phyloP scores from a whole-genome alignment of 2,329 filamentous ascomycete species.

The Exophiala xenobiotica region DNA sequence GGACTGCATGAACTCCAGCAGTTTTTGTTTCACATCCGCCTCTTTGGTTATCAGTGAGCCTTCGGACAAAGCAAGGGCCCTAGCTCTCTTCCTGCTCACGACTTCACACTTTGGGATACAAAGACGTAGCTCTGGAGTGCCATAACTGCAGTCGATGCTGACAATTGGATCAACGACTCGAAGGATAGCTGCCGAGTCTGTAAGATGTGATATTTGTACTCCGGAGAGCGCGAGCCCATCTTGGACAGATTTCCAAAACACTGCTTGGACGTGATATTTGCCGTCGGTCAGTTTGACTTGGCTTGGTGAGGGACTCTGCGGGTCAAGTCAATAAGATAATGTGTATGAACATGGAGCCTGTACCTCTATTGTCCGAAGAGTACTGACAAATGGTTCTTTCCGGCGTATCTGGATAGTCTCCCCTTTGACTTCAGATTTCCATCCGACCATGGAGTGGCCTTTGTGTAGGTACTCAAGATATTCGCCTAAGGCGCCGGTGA shows the following conservation, averaged over 20 bases:
- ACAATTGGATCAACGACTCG: conserved; percentile 10
- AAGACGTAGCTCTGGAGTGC: conserved; percentile 5
- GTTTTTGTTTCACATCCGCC: conserved; percentile 3
- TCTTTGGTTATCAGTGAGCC: conserved; percentile 3
- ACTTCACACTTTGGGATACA: not conserved
- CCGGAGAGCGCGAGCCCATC: not conserved
- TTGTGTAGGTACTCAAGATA: conserved; percentile 1
- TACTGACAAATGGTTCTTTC: not conserved
- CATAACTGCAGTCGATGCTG: conserved; percentile 2
- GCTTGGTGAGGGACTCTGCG: not conserved
- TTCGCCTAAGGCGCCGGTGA: conserved; percentile 4
- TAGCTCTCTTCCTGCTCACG: not conserved
- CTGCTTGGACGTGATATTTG: conserved; percentile 7
- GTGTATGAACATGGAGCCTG: not conserved
- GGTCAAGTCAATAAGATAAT: too few relatives aligned
- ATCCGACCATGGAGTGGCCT: not conserved
- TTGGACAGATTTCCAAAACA: conserved; percentile 5
- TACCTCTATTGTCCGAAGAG: not conserved
- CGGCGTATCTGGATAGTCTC: not conserved
- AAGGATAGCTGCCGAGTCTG: not conserved
- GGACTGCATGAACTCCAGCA: not conserved
- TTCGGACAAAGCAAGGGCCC: not conserved
- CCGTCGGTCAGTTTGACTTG: conserved; percentile 15
- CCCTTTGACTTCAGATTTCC: not conserved
- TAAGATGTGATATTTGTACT: not conserved